Evolutionary conservation across 257 asterid genomes (phyloP).

Genomic region (Solanum pimpinellifolium): DNA sequence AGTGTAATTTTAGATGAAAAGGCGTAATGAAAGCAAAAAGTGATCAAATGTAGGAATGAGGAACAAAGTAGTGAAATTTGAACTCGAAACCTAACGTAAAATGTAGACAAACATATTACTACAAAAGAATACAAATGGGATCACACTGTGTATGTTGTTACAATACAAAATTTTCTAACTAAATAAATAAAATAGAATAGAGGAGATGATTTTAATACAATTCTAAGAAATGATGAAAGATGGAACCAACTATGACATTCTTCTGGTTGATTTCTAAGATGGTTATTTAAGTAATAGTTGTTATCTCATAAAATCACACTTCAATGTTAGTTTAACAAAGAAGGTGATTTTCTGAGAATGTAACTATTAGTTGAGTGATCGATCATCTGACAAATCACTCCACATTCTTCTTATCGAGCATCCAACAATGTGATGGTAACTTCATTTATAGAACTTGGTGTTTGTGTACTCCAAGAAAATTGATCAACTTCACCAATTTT

Average conservation of each 20-base stretch:
- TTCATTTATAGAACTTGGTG: constrained; percentile 1
- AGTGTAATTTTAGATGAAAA: background rate
- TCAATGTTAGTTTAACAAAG: background rate
- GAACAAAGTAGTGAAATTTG: background rate
- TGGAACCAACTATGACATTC: background rate
- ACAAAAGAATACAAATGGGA: background rate
- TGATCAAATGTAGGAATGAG: background rate
- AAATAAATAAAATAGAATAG: background rate
- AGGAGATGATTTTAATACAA: background rate
- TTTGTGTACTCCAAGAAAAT: background rate
- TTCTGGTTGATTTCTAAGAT: background rate
- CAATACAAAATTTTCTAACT: background rate
- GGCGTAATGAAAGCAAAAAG: background rate
- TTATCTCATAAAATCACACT: background rate
- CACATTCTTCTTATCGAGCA: background rate
- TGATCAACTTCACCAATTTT: background rate
- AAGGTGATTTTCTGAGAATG: background rate
- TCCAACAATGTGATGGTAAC: constrained; percentile 5
- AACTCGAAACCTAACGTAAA: background rate
- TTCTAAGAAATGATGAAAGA: background rate
- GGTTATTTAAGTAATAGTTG: background rate
- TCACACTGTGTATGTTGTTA: background rate
- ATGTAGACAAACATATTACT: background rate
- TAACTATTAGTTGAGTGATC: background rate
- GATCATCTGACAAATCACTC: background rate